Evolutionary conservation across 192 early-diverging fungal species (phyloP), one percentile per base, ranked within the genome.

Genomic region (Neocallimastix lanati): DNA sequence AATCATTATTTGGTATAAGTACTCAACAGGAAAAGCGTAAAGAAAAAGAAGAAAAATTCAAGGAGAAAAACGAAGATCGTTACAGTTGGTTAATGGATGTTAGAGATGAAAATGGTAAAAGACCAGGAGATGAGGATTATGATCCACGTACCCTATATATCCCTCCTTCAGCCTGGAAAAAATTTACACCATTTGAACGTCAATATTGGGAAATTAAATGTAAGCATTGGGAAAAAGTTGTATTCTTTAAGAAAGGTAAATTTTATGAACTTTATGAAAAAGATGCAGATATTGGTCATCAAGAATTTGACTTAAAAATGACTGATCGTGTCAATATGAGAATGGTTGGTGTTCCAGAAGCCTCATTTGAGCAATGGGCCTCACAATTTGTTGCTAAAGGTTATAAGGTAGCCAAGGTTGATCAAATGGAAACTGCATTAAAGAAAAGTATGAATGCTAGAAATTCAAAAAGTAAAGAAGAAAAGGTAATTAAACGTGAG

Each of bases 171-270:
- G 94, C 95, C 5, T 96, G 95, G 94, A 84, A 87, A 29, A 85
- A 88, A 12, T 97, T 99, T 78, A 95, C 96, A 27, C 90, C 94
- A 14, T 99, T 99, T 84, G 98, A 99, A 87, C 88, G 90, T 58
- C 98, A 99, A 85, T 99, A 94, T 84, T 99, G 98, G 98, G 94
- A 97, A 86, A 96, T 99, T 83, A 99, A 99, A 84, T 84, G 85
- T 80, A 88, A 92, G 80, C 90, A 96, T 78, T 99, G 95, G 93
- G 95, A 98, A 83, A 93, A 86, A 80, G 79, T 89, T 25, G 96
- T 98, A 18, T 98, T 98, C 82, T 99, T 98, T 88, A 99, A 99
- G 81, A 99, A 99, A 88, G 96, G 97, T 80, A 98, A 98, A 84
- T 98, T 98, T 78, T 97, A 92, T 83, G 90, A 99, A 85, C 86